Conservation (phyloP, 768 basidiomycete species). For the Tephrocybe rancida region DNA sequence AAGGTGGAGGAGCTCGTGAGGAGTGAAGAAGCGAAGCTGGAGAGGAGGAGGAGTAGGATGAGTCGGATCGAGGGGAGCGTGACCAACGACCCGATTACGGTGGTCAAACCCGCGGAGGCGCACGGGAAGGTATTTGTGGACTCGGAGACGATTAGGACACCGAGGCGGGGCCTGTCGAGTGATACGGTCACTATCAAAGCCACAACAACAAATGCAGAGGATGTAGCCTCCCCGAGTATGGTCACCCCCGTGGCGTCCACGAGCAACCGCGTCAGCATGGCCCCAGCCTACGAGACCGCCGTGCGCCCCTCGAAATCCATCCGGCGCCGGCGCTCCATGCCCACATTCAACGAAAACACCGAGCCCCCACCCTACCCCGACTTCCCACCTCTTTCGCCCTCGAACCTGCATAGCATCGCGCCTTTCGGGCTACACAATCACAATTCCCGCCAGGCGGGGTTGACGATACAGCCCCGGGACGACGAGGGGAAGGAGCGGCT, state of each 20-base stretch:
- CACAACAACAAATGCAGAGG: background rate
- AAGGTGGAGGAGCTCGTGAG: slow-evolving; percentile 30
- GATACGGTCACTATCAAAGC: background rate
- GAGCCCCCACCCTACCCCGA: slow-evolving; percentile 72
- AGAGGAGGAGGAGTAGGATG: slow-evolving; percentile 12
- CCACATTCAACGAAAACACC: slow-evolving; percentile 58
- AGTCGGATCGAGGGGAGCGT: background rate
- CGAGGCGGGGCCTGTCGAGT: background rate
- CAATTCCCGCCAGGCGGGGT: background rate
- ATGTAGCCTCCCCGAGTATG: background rate
- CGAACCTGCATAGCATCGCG: background rate
- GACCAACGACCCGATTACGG: background rate
- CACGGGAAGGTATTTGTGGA: background rate
- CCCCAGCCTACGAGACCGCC: slow-evolving; percentile 35
- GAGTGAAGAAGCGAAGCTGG: slow-evolving; percentile 26
- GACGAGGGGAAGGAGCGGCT: slow-evolving; percentile 86
- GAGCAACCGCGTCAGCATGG: slow-evolving; percentile 32
- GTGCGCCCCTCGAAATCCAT: slow-evolving; percentile 35
- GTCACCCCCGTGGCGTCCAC: background rate
- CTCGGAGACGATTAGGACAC: background rate
- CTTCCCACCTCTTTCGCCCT: slow-evolving; percentile 19
- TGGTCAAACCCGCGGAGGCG: background rate
- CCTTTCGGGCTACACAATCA: slow-evolving; percentile 23
- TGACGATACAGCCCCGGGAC: slow-evolving; percentile 51
- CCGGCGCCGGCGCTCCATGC: slow-evolving; percentile 70